Evolutionary conservation across 192 early-diverging fungal genomes (phyloP), one percentile per base, ranked within the genome.

Genomic region (Backusella tuberculispora): DNA sequence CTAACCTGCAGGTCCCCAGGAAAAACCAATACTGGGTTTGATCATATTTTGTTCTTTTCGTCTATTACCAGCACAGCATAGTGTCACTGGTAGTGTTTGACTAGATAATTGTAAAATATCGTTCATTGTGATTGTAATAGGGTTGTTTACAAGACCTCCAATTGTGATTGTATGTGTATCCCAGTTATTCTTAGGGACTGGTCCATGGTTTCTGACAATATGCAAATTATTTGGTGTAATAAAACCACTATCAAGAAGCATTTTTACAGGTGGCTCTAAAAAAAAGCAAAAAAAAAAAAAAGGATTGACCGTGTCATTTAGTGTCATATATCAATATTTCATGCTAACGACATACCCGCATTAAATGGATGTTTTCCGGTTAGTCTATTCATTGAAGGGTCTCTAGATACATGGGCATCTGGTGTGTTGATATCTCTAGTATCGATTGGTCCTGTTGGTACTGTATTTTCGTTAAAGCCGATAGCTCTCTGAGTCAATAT

Each of bases 191-290:
- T 90, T 73, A 29, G 91, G 90, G 3, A 91, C 91, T 26, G 87
- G 56, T 1, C 91, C 91, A 76, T 92, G 91, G 68, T 92, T 92
- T 14, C 91, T 69, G n/a, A 92, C 91, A 78, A 88, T 90, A 74
- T 92, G 90, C 43, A 92, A 66, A 34, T 81, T 68, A 26, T 68
- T 68, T 24, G 91, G 89, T 0, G 91, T 92, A 69, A 92, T 75
- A 38, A 85, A 84, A 10, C 84, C 86, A 21, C 74, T 75, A 46
- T 86, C 70, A 29, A 84, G 13, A 44, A 91, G 83, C 38, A 78
- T 50, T 44, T 69, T 66, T 44, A 84, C 50, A 19, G 84, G 75
- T 24, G 89, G 74, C 72, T 91, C 90, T 68, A 72, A 78, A 60
- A 56, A 56, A 14, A 46, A 56, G 12, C 3, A 42, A 42, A 42